Conservation (phyloP, 257 asterid genomes). For the Penstemon barbatus region DNA sequence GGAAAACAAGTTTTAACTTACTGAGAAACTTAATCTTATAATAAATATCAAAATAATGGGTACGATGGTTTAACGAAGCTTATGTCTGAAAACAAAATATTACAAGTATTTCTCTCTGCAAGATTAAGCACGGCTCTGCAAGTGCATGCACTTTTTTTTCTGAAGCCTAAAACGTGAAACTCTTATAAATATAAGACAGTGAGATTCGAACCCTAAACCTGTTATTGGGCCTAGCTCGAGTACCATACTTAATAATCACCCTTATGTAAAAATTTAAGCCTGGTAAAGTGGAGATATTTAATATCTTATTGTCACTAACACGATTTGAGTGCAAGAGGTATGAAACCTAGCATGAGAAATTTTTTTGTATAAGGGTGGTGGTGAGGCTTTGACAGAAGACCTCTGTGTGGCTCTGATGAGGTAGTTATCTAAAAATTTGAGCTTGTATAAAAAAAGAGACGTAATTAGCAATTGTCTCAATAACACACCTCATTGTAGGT, state of each 20-base stretch:
- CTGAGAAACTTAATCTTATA: constrained; percentile 1
- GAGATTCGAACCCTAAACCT: neutral
- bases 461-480: no score
- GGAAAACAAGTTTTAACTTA: constrained; percentile 8
- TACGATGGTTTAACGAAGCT: constrained; percentile 17
- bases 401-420: no score
- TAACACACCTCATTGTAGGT: no score
- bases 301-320: neutral
- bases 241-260: no score
- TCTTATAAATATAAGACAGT: neutral
- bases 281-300: neutral
- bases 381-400: no score
- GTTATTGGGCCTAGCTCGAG: neutral
- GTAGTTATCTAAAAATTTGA: no score
- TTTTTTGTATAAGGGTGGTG: no score
- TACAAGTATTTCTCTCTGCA: neutral
- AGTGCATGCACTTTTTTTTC: neutral
- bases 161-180: no score
- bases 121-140: neutral
- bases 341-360: no score
- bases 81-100: neutral
- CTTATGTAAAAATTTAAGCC: neutral
- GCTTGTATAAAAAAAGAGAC: no score
- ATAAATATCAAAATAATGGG: constrained; percentile 12
- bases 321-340: neutral